Conservation (phyloP, 192 early-diverging fungal genomes). For the Backusella psychrophila region DNA sequence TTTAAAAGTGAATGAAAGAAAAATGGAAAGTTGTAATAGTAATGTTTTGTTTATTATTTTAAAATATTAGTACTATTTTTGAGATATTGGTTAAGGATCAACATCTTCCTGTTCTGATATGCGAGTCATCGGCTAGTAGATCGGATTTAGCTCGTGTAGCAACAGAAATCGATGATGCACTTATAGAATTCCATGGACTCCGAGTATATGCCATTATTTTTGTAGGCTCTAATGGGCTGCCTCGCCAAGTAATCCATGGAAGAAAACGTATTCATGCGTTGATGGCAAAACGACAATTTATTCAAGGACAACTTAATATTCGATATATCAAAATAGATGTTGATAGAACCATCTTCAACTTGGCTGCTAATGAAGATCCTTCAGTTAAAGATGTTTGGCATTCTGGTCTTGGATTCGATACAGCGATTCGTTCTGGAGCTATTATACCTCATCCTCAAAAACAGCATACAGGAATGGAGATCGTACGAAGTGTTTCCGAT, state of each 20-base stretch:
- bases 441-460: conserved; percentile 40
- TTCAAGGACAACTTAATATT: conserved; percentile 56
- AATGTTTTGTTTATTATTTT: conserved; percentile 13
- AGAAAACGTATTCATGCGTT: conserved; percentile 63
- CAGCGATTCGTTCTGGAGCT: conserved; percentile 16
- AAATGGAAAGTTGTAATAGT: conserved; percentile 1
- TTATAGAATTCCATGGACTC: conserved; percentile 61
- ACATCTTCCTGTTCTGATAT: conserved; percentile 69
- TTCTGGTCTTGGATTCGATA: conserved; percentile 34
- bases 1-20: neutral
- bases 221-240: conserved; percentile 57
- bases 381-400: conserved; percentile 43
- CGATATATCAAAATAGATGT: conserved; percentile 57
- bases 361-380: conserved; percentile 53
- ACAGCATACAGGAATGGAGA: conserved; percentile 73
- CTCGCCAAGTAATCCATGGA: conserved; percentile 70
- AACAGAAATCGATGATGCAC: conserved; percentile 51
- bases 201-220: conserved; percentile 59
- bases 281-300: conserved; percentile 62
- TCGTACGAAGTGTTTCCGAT: conserved; percentile 60
- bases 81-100: conserved; percentile 68
- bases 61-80: conserved; percentile 51
- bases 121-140: conserved; percentile 57
- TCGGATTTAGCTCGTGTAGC: conserved; percentile 52
- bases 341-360: conserved; percentile 60